Evolutionary conservation across 2,329 filamentous ascomycete genomes (phyloP).

Genomic region (Cercospora janseana): DNA sequence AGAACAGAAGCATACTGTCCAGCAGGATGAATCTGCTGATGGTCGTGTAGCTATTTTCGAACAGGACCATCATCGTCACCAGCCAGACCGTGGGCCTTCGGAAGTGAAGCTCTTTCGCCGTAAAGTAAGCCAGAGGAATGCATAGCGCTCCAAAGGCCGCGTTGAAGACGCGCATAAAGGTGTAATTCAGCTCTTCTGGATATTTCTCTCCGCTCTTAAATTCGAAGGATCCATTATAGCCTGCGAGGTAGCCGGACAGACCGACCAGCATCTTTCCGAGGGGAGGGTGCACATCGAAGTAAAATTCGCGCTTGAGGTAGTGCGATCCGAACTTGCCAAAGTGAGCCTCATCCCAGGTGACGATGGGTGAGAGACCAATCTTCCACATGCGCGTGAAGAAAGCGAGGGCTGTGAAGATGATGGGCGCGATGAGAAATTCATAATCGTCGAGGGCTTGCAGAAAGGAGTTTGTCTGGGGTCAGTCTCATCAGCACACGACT

Average conservation of each 20-base stretch:
- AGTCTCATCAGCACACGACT: background rate
- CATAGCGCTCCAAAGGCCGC: slow-evolving; percentile 89
- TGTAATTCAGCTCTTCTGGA: slow-evolving; percentile 90
- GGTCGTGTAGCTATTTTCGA: slow-evolving; percentile 98
- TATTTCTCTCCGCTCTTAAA: slow-evolving; percentile 99
- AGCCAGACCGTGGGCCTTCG: slow-evolving; percentile 88
- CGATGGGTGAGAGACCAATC: slow-evolving; percentile 67
- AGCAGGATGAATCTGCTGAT: slow-evolving; percentile 98
- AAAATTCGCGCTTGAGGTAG: slow-evolving; percentile 98
- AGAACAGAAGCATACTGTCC: slow-evolving; percentile 97
- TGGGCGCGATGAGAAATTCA: slow-evolving; percentile 62
- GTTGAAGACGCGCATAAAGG: slow-evolving; percentile 98
- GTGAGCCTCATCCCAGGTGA: slow-evolving; percentile 75
- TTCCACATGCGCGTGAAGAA: slow-evolving; percentile 68
- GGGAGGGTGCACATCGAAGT: slow-evolving; percentile 95
- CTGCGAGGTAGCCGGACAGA: slow-evolving; percentile 89
- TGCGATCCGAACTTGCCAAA: slow-evolving; percentile 98
- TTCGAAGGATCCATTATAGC: slow-evolving; percentile 98
- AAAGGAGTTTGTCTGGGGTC: slow-evolving; percentile 50
- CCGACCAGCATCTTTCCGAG: slow-evolving; percentile 98
- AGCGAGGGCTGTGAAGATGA: slow-evolving; percentile 61
- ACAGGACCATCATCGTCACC: slow-evolving; percentile 93
- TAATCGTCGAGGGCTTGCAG: slow-evolving; percentile 62
- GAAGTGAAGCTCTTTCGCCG: slow-evolving; percentile 85
- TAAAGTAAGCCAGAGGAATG: slow-evolving; percentile 92